phyloP scores from a whole-genome alignment of 2,329 filamentous ascomycete species.

The Colletotrichum theobromicola region DNA sequence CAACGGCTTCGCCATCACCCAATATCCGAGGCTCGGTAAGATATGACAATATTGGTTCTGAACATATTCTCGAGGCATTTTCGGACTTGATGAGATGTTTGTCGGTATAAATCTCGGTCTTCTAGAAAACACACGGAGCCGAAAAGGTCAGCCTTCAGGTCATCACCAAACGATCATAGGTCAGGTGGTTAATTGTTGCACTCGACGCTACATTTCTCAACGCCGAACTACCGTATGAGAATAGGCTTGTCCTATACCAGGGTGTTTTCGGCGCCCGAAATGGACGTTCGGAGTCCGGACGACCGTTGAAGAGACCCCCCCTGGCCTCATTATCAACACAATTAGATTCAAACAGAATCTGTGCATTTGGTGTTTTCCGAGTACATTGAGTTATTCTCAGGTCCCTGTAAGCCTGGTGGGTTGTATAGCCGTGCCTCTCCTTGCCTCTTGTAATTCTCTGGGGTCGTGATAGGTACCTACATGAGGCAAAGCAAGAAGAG shows the following conservation, averaged over 20 bases:
- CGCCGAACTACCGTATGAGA: background rate
- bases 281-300: background rate
- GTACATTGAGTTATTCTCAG: background rate
- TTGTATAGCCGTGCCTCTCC: background rate
- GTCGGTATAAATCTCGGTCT: background rate
- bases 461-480: fast-evolving
- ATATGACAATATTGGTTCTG: background rate
- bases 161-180: background rate
- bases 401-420: background rate
- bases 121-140: background rate
- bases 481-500: background rate
- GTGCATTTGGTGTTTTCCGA: background rate
- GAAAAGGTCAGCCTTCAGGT: too few species aligned
- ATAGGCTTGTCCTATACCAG: fast-evolving
- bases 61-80: fast-evolving
- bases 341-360: background rate
- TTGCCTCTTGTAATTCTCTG: background rate
- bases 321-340: background rate
- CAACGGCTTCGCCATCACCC: background rate
- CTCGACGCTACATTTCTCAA: background rate
- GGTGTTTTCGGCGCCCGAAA: background rate
- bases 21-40: background rate
- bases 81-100: background rate
- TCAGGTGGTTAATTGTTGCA: background rate
- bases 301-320: background rate